Evolutionary conservation across 2,329 filamentous ascomycete genomes (phyloP).

Genomic region (Raffaelea deltoideospora): DNA sequence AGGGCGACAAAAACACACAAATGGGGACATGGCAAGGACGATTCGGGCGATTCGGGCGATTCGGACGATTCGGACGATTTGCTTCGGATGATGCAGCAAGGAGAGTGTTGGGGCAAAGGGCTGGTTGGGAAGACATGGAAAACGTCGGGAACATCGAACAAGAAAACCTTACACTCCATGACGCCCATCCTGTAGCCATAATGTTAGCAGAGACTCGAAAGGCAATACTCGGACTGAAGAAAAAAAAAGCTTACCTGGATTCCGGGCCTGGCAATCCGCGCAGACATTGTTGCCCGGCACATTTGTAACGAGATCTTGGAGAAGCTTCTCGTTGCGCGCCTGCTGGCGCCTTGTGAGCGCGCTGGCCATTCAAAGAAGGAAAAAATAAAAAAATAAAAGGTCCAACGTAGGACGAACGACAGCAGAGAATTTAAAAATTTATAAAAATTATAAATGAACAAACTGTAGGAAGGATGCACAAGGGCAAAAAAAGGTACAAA

Average conservation of each 20-base stretch:
- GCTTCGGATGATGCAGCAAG: too few relatives aligned
- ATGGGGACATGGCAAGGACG: too few relatives aligned
- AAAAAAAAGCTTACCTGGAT: conserved; percentile 55
- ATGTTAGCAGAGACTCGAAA: conserved; percentile 2
- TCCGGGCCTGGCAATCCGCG: conserved; percentile 81
- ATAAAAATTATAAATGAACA: too few relatives aligned
- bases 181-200: conserved; percentile 66
- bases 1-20: not conserved
- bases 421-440: not conserved
- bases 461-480: too few relatives aligned
- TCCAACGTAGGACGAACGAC: not conserved
- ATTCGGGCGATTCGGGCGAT: too few relatives aligned
- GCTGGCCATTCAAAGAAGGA: conserved; percentile 33
- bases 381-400: not conserved
- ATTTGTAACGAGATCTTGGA: conserved; percentile 77
- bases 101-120: too few relatives aligned
- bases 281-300: conserved; percentile 82
- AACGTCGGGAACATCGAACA: too few relatives aligned
- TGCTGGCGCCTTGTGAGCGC: conserved; percentile 90
- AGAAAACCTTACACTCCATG: conserved; percentile 66
- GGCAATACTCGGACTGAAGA: conserved; percentile 1
- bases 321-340: conserved; percentile 82
- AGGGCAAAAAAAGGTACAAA: not conserved
- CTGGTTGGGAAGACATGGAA: not conserved
- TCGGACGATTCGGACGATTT: too few relatives aligned